These are phyloP conservation scores for Closterium sp. DNA, from an alignment of 139 green algal species.

Conservation along the genomic window DNA sequence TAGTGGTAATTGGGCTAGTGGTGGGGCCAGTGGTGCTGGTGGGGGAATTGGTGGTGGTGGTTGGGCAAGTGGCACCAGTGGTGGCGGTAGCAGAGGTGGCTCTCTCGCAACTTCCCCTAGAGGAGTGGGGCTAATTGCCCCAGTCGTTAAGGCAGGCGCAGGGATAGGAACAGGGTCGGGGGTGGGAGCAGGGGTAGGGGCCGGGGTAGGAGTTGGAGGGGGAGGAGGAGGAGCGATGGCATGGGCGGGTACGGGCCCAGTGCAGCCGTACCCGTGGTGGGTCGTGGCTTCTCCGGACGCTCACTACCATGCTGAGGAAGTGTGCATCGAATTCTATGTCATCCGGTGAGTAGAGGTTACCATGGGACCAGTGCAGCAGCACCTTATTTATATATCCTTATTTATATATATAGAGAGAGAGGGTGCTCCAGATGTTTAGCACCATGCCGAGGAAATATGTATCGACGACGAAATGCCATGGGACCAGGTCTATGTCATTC, in stretches of 20 bases:
- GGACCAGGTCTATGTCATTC: no score
- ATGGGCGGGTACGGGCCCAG: neutral
- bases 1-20: no score
- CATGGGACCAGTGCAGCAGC: no score
- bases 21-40: no score
- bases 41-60: neutral
- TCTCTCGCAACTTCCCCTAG: neutral
- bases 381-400: no score
- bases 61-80: neutral
- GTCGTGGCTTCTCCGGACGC: neutral
- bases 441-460: no score
- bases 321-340: neutral
- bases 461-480: no score
- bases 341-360: neutral
- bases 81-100: neutral
- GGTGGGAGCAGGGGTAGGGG: neutral
- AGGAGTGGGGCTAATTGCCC: neutral
- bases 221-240: neutral
- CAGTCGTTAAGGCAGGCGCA: neutral
- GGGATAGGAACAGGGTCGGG: neutral
- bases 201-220: no score
- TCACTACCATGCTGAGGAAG: neutral
- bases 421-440: no score
- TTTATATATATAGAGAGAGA: no score
- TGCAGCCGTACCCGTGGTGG: neutral